A percentile compares a stretch with the other conserved stretches of the same genome.
Conservation (phyloP, 2,329 filamentous ascomycete genomes). For the Nothophaeocryptopus gaeumannii region DNA sequence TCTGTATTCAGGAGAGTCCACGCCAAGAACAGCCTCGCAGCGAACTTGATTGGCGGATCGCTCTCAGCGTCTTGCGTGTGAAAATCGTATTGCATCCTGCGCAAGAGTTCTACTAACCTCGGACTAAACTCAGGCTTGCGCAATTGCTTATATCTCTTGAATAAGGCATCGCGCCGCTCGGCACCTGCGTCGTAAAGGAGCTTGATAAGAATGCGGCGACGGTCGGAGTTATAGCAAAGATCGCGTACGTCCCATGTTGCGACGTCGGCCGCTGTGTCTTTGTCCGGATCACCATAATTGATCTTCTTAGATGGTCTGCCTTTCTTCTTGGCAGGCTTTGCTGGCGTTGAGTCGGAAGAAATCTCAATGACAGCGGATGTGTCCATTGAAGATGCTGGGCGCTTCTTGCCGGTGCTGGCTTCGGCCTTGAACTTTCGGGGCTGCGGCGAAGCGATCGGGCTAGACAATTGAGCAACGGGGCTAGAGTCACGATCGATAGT, state of each 20-base stretch:
- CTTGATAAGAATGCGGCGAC: conserved; percentile 46
- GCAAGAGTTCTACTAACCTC: not conserved
- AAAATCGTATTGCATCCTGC: too few species aligned
- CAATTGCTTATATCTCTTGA: conserved; percentile 5
- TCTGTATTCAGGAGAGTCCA: conserved; percentile 4
- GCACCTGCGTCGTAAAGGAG: conserved; percentile 34
- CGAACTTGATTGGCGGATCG: not conserved
- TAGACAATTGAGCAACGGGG: too few species aligned
- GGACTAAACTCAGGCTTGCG: conserved; percentile 1
- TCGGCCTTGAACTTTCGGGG: not conserved
- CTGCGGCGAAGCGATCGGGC: too few species aligned
- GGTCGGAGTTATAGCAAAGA: conserved; percentile 28
- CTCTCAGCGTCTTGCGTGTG: too few species aligned
- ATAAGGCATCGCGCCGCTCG: conserved; percentile 13
- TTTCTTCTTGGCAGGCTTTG: conserved; percentile 3
- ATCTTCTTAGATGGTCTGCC: conserved; percentile 4
- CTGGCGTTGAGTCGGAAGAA: conserved; percentile 19
- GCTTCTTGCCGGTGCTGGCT: conserved; percentile 6
- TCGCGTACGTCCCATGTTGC: conserved; percentile 16
- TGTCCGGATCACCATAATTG: conserved; percentile 8
- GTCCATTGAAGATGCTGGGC: not conserved
- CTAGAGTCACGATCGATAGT: too few species aligned
- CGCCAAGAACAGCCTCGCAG: conserved; percentile 18
- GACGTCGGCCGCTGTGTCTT: conserved; percentile 13
- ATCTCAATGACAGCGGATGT: conserved; percentile 11